Conservation (phyloP, 2,329 filamentous ascomycete species). For the Paecilomyces fulvus region DNA sequence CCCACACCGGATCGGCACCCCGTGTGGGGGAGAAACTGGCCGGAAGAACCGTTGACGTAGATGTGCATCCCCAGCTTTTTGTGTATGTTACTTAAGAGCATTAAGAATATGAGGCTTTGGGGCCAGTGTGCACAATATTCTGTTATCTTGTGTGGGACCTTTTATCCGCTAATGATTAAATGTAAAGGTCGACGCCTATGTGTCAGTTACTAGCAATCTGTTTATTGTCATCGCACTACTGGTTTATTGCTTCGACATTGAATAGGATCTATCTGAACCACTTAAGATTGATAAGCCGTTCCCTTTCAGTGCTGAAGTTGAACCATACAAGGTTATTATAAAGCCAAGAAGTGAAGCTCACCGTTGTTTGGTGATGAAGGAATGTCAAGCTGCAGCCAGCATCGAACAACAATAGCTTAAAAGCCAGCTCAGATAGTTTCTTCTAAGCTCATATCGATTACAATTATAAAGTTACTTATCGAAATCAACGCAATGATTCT, state of each 20-base stretch:
- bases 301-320: background rate
- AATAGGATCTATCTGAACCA: background rate
- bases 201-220: background rate
- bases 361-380: background rate
- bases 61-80: too few relatives aligned
- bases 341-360: background rate
- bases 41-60: too few relatives aligned
- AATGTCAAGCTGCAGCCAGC: background rate
- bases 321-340: background rate
- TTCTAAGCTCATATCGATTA: too few relatives aligned
- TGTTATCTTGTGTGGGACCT: background rate
- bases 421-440: too few relatives aligned
- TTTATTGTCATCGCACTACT: background rate
- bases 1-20: too few relatives aligned
- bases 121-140: background rate
- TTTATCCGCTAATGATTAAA: background rate
- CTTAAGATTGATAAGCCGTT: background rate
- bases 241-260: background rate
- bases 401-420: background rate
- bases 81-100: too few relatives aligned
- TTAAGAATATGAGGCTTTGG: background rate
- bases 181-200: background rate
- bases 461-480: too few relatives aligned
- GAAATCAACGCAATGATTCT: too few relatives aligned
- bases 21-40: too few relatives aligned